These are phyloP conservation scores for Gamsiella multidivaricata DNA, from an alignment of 192 early-diverging fungal genomes.

Conservation along the genomic window DNA sequence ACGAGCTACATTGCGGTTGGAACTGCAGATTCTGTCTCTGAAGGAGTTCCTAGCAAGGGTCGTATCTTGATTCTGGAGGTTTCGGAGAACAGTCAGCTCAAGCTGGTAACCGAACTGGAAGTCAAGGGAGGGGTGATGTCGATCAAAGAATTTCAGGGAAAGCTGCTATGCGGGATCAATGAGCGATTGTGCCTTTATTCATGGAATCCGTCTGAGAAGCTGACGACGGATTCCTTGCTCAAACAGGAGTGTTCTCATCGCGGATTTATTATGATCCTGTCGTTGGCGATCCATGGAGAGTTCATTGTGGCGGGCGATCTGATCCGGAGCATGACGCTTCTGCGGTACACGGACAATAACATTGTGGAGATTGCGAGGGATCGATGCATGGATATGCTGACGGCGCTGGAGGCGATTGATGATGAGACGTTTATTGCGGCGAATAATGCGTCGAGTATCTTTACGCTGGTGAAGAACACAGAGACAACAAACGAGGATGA, in stretches of 20 bases:
- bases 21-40: constrained; percentile 69
- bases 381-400: constrained; percentile 71
- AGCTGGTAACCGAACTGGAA: constrained; percentile 59
- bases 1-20: constrained; percentile 77
- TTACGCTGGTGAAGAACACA: constrained; percentile 63
- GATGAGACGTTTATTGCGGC: constrained; percentile 70
- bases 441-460: constrained; percentile 70
- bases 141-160: constrained; percentile 68
- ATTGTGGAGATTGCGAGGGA: constrained; percentile 73
- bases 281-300: constrained; percentile 71
- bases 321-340: constrained; percentile 79
- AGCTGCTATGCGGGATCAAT: constrained; percentile 76
- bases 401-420: constrained; percentile 67
- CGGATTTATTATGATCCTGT: constrained; percentile 63
- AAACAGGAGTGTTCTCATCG: constrained; percentile 42
- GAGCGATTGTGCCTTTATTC: constrained; percentile 53
- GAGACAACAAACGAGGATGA: constrained; percentile 66
- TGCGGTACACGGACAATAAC: constrained; percentile 58
- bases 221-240: constrained; percentile 15
- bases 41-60: constrained; percentile 73
- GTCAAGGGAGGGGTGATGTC: constrained; percentile 75
- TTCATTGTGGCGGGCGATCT: constrained; percentile 85
- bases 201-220: constrained; percentile 23
- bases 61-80: constrained; percentile 78
- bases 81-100: constrained; percentile 55